Base-by-base conservation (phyloP, 2,329 filamentous ascomycete genomes). In the Paraconiothyrium sp. region DNA sequence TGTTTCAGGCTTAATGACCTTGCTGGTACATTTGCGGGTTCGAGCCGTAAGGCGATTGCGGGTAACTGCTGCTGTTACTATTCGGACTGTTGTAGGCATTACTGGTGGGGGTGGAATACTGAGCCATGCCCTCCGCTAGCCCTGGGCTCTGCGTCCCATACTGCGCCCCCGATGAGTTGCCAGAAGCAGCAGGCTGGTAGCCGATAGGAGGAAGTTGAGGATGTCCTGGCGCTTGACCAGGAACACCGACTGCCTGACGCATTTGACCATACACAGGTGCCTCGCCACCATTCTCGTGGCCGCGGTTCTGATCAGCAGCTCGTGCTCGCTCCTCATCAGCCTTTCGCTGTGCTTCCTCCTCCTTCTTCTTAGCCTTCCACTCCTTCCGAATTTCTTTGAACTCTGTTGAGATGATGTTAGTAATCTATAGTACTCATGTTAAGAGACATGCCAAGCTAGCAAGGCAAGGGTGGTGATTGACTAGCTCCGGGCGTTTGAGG, bases 351-450 rank as follows among this genome's bases (percentile, higher is more conserved):
- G 90, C 90, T 68, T 98, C 94, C 72, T 98, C 94, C 79, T 98
- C 95, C 92, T 99, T 99, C 88, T 98, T 98, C 75, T 95, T 93
- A 43, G 92, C 92, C 84, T 98, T 99, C 95, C 95, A 99, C 76
- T 98, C 94, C 78, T 98, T 98, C 66, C 95, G 92, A 63, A 98
- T 97, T 76, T 99, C 95, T 79, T 99, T 99, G 83, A 99, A 98
- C 80, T 98, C 95, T 98, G 75, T 48, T 44, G 34, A 67, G 73
- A 59, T 63, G 66, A 58, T 73, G 79, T 82, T 74, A 82, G 80
- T 72, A 72, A 56, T 37, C 27, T 70, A 69, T 74, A 69, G 66
- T 62, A 62, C 11, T 48, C 44, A 62, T 68, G 55, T 67, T 73
- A 63, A 66, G 67, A 60, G 27, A 39, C 48, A 61, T 63, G 74